Evolutionary conservation across 108 stramenopile genomes (phyloP), one percentile per base, ranked within the genome.

Genomic region (Pseudonitzschia multiseries): DNA sequence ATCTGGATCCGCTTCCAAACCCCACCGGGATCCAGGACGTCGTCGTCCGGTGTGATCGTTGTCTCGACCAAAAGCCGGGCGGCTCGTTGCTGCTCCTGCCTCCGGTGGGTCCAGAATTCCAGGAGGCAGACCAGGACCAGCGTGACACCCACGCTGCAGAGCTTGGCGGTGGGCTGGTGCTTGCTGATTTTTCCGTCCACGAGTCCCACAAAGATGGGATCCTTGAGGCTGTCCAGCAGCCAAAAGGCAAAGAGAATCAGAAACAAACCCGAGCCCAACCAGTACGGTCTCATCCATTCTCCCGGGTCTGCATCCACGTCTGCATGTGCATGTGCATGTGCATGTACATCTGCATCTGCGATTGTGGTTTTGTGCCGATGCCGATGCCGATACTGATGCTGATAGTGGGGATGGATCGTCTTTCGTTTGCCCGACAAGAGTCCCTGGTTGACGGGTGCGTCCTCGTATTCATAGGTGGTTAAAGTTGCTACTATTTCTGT

Each of bases 191-290:
- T 86, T n/a, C 96, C 89, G 42, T 89, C 87, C 5, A 94, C 89
- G 43, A 96, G 68, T 22, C 78, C 41, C 8, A 89, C 92, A 65
- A 98, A 86, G n/a, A 96, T 83, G 9, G 97, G 93, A 72, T 98
- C 98, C 73, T 98, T 98, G 20, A 97, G 70, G 17, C 94, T 95
- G 71, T 97, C 94, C 50, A 98, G 71, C 27, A 94, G 66, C 93
- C 93, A 94, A 86, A 94, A 94, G 41, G 84, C 77, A 59, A 81
- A 76, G 4, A 89, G 70, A 31, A 81, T 69, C 53, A 86, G 48
- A 36, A 73, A 79, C 21, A 89, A 60, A 22, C 77, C 74, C n/a
- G 52, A 52, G 15, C 86, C 86, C 26, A 87, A 57, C 82, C 82
- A 83, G 44, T 83, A 83, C 21, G 86, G 80, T 40, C 86, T 77